Evolutionary conservation across 1,284 basidiomycete genomes (phyloP).

Genomic region (Ceratobasidium sp.): DNA sequence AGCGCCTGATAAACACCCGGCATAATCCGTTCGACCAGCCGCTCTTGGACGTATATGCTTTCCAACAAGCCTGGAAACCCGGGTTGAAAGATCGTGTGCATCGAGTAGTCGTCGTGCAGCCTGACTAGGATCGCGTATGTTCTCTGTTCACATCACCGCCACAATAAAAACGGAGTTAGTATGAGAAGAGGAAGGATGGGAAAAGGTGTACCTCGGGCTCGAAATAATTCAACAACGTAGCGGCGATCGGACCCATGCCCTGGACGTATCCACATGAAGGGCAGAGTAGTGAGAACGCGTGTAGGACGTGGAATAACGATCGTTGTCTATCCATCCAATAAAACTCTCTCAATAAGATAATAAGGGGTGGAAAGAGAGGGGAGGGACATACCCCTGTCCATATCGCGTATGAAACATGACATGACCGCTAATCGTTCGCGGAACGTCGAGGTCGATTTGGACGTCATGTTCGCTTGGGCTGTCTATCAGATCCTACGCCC

Average conservation of each 20-base stretch:
- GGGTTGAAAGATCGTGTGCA: slow-evolving; percentile 91
- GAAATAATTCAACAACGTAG: slow-evolving; percentile 93
- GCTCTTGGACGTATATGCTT: slow-evolving; percentile 93
- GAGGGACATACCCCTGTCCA: slow-evolving; percentile 79
- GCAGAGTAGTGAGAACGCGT: slow-evolving; percentile 89
- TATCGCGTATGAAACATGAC: slow-evolving; percentile 95
- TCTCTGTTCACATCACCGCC: slow-evolving; percentile 55
- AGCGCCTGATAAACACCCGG: slow-evolving; percentile 87
- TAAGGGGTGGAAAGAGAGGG: slow-evolving; percentile 35
- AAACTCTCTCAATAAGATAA: slow-evolving; percentile 41
- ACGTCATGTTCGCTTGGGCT: slow-evolving; percentile 89
- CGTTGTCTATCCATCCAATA: slow-evolving; percentile 73
- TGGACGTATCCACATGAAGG: slow-evolving; percentile 95
- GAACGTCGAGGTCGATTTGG: slow-evolving; percentile 98
- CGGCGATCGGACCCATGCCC: slow-evolving; percentile 98
- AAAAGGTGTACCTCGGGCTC: slow-evolving; percentile 70
- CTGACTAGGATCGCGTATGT: slow-evolving; percentile 86
- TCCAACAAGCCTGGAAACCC: slow-evolving; percentile 97
- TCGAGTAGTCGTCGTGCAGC: slow-evolving; percentile 86
- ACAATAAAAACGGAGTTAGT: too few species aligned
- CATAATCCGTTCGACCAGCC: slow-evolving; percentile 83
- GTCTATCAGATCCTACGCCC: slow-evolving; percentile 66
- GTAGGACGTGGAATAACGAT: slow-evolving; percentile 93
- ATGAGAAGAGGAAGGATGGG: background rate
- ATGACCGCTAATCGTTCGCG: slow-evolving; percentile 95